Evolutionary conservation across 768 basidiomycete species (phyloP).

Genomic region (Porphyrellus cyaneotinctus): DNA sequence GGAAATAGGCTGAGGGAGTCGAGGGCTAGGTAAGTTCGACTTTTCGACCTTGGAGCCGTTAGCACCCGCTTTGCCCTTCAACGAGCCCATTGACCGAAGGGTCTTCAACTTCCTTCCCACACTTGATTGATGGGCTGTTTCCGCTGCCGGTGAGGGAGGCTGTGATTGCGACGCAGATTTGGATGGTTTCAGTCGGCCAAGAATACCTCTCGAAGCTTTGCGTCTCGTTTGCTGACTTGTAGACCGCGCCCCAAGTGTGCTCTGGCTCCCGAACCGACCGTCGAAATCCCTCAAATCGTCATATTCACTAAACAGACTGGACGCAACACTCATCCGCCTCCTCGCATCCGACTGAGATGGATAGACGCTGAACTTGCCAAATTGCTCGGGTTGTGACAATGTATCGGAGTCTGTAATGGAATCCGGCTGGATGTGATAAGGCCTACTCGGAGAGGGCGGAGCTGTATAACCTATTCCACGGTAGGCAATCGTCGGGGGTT

Average conservation of each 20-base stretch:
- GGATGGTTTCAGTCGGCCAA: slow-evolving; percentile 53
- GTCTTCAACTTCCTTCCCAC: slow-evolving; percentile 60
- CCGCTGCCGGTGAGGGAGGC: slow-evolving; percentile 42
- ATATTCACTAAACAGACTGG: slow-evolving; percentile 77
- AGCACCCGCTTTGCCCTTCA: slow-evolving; percentile 48
- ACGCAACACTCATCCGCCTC: slow-evolving; percentile 67
- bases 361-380: slow-evolving; percentile 24
- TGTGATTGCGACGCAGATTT: slow-evolving; percentile 41
- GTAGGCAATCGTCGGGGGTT: slow-evolving; percentile 81
- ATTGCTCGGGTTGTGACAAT: slow-evolving; percentile 19
- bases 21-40: slow-evolving; percentile 45
- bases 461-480: slow-evolving; percentile 83
- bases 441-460: slow-evolving; percentile 34
- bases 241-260: slow-evolving; percentile 56
- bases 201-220: slow-evolving; percentile 65
- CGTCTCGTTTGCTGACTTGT: slow-evolving; percentile 39
- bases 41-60: slow-evolving; percentile 30
- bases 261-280: slow-evolving; percentile 78
- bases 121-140: slow-evolving; percentile 31
- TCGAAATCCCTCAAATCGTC: slow-evolving; percentile 86
- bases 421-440: slow-evolving; percentile 17
- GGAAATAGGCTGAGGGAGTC: slow-evolving; percentile 48
- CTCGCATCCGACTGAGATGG: slow-evolving; percentile 35
- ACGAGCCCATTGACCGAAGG: slow-evolving; percentile 76
- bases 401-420: slow-evolving; percentile 15